A percentile compares a stretch with the other conserved stretches of the same genome.
These are phyloP conservation scores for Colletotrichum paranaense DNA, from an alignment of 2,329 filamentous ascomycete species.

Conservation along the genomic window DNA sequence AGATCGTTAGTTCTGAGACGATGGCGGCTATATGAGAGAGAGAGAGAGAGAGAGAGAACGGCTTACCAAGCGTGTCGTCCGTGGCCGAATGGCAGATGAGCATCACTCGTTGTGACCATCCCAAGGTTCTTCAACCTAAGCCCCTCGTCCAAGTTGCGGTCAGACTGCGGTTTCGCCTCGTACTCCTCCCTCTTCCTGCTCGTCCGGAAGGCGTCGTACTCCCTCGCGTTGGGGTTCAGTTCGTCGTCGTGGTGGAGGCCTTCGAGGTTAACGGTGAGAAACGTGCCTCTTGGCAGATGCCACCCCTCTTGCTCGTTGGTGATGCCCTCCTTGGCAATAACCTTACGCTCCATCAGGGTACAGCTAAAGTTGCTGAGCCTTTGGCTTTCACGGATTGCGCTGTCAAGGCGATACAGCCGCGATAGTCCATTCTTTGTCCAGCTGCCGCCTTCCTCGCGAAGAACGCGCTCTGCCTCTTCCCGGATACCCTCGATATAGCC, in stretches of 20 bases:
- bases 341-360: constrained; percentile 59
- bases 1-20: no score
- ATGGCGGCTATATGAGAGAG: background rate
- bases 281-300: constrained; percentile 55
- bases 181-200: constrained; percentile 53
- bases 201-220: constrained; percentile 63
- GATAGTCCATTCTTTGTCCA: constrained; percentile 60
- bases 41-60: no score
- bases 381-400: constrained; percentile 64
- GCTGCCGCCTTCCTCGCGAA: constrained; percentile 46
- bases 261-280: constrained; percentile 56
- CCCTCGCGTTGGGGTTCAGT: constrained; percentile 52
- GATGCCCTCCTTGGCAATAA: constrained; percentile 51
- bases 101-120: constrained; percentile 64
- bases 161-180: constrained; percentile 42
- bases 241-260: constrained; percentile 59
- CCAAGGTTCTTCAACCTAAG: constrained; percentile 54
- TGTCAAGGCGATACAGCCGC: constrained; percentile 59
- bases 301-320: constrained; percentile 55
- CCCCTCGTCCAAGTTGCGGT: constrained; percentile 44
- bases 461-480: constrained; percentile 52
- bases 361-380: constrained; percentile 59
- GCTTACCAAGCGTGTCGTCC: constrained; percentile 62
- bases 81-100: constrained; percentile 66
- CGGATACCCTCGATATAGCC: constrained; percentile 52